Evolutionary conservation across 2,329 filamentous ascomycete species (phyloP), one percentile per base, ranked within the genome.

Genomic region (Xylariaceae sp.): DNA sequence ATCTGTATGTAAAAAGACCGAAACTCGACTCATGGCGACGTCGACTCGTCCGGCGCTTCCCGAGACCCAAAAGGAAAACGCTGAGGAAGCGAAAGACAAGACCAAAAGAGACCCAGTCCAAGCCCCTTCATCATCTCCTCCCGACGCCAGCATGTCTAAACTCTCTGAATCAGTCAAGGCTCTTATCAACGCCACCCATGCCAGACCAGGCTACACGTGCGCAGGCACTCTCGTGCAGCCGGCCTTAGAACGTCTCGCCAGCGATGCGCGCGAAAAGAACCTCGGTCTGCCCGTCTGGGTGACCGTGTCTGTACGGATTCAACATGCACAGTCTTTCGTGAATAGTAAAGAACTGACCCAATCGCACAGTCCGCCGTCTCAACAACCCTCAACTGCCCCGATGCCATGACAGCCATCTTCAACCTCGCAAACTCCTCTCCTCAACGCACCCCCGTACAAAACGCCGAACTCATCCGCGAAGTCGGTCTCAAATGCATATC

Each of bases 341-440:
- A 5, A 30, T 17, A 49, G 9, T 11, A n/a, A 15, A 15, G 0
- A 7, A 17, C 13, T 47, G 10, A 49, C 37, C 37, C 37, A 30
- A 17, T 56, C 15, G 15, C 34, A 34, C 55, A 90, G 86, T 88
- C 90, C 0, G 90, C 90, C 37, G 87, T 90, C 15, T 91, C 89
- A 1, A 89, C 93, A 76, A 94, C 90, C 0, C 85, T 94, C 78
- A 94, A 95, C 77, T 92, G 89, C 1, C 90, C 90, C 23, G 87
- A 89, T 59, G 88, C 89, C 2, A 82, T 93, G 65, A 75, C 83
- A 3, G 74, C 81, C 18, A 81, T 92, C 10, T 86, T 85, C 74
- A 69, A 80, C 57, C 73, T 82, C 37, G 80, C 81, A 9, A 73
- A 77, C 64, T 52, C 37, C 59, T 1, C 30, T 7, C 6, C 35